These are phyloP conservation scores for Areca catechu DNA, from an alignment of 176 grass and related monocot genomes.

Conservation along the genomic window DNA sequence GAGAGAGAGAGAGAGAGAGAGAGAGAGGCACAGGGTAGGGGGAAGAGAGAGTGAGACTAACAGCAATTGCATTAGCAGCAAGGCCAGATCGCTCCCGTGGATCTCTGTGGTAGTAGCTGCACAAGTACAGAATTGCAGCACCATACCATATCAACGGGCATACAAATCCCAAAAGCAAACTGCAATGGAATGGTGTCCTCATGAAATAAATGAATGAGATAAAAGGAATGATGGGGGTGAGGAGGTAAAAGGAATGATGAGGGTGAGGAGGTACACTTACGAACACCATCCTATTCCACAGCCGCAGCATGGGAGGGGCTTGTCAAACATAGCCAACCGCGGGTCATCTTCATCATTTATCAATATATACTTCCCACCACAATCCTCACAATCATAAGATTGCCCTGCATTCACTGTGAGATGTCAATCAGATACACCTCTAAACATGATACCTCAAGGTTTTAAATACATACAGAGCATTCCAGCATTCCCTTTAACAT, in stretches of 20 bases:
- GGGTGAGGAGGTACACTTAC: conserved; percentile 42
- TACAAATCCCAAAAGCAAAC: conserved; percentile 92
- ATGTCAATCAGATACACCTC: no score
- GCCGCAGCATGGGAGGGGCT: conserved; percentile 71
- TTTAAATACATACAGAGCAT: no score
- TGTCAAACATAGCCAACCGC: conserved; percentile 64
- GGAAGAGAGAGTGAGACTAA: conserved; percentile 19
- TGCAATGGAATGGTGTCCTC: conserved; percentile 18
- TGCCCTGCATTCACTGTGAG: conserved; percentile 21
- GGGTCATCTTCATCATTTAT: conserved; percentile 88
- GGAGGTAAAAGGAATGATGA: conserved; percentile 11
- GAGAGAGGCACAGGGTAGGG: not conserved
- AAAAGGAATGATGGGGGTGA: not conserved
- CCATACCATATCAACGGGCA: conserved; percentile 84
- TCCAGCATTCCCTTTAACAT: no score
- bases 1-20: not conserved
- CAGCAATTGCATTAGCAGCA: conserved; percentile 69
- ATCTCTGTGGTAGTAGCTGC: conserved; percentile 77
- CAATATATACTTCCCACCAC: conserved; percentile 49
- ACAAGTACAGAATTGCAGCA: conserved; percentile 57
- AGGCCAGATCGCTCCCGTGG: conserved; percentile 90
- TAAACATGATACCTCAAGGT: no score
- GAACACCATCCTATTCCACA: conserved; percentile 95
- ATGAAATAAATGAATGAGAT: not conserved
- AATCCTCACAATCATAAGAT: conserved; percentile 45